Evolutionary conservation across 2,329 filamentous ascomycete genomes (phyloP).

Genomic region (Talaromyces amestolkiae): DNA sequence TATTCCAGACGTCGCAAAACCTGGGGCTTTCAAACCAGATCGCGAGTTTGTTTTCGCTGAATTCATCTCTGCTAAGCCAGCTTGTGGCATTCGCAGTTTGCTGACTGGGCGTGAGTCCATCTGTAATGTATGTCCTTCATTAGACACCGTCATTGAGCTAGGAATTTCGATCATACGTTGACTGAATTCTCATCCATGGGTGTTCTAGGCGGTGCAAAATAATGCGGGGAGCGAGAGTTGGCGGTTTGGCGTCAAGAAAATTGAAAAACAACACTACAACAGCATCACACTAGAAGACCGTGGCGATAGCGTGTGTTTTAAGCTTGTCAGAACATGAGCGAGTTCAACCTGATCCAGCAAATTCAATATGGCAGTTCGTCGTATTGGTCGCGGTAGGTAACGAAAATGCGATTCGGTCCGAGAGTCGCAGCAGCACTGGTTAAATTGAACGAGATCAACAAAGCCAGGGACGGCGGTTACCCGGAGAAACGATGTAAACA

Average conservation of each 20-base stretch:
- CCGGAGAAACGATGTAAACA: slow-evolving; percentile 20
- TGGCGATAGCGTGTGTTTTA: background rate
- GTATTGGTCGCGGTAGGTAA: background rate
- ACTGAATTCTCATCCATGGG: slow-evolving; percentile 20
- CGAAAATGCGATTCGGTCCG: background rate
- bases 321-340: background rate
- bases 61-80: slow-evolving; percentile 51
- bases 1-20: slow-evolving; percentile 51
- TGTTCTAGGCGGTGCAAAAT: background rate
- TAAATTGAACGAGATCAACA: slow-evolving; percentile 2
- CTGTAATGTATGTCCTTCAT: slow-evolving; percentile 19
- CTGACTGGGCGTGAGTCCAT: slow-evolving; percentile 27
- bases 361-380: background rate
- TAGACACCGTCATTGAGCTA: background rate
- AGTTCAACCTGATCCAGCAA: background rate
- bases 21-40: slow-evolving; percentile 45
- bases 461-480: slow-evolving; percentile 12
- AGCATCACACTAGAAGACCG: background rate
- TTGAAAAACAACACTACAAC: background rate
- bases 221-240: slow-evolving; percentile 1
- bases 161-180: slow-evolving; percentile 7
- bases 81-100: slow-evolving; percentile 34
- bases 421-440: background rate
- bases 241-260: background rate
- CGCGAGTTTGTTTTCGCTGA: slow-evolving; percentile 54